A percentile compares a stretch with the other conserved stretches of the same genome.
Conservation (phyloP, 495 filamentous ascomycete genomes). For the Talaromyces stipitatus region DNA sequence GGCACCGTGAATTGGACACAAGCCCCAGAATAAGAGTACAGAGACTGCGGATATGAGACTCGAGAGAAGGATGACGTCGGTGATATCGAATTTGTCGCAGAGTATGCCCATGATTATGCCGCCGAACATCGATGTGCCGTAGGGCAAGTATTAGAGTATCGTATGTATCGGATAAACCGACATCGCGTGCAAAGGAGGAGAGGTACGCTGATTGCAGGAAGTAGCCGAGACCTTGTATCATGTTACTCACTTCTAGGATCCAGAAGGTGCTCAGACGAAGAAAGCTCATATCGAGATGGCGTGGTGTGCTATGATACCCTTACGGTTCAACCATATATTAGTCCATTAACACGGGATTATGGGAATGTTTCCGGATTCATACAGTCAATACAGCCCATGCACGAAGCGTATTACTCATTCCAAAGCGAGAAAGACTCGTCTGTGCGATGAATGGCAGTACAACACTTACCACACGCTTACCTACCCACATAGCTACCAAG, state of each 20-base stretch:
- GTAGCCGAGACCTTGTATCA: slow-evolving; percentile 56
- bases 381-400: slow-evolving; percentile 44
- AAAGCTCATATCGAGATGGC: slow-evolving; percentile 41
- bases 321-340: too few relatives aligned
- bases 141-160: slow-evolving; percentile 47
- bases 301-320: slow-evolving; percentile 18
- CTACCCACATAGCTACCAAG: slow-evolving; percentile 51
- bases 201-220: slow-evolving; percentile 63
- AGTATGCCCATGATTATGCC: slow-evolving; percentile 52
- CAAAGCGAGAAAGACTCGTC: slow-evolving; percentile 42
- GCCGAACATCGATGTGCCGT: slow-evolving; percentile 46
- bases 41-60: slow-evolving; percentile 50
- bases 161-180: slow-evolving; percentile 36
- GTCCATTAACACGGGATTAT: too few relatives aligned
- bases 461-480: slow-evolving; percentile 40
- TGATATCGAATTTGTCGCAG: slow-evolving; percentile 52
- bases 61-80: slow-evolving; percentile 51
- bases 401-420: slow-evolving; percentile 47
- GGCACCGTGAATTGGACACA: slow-evolving; percentile 35
- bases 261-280: slow-evolving; percentile 41
- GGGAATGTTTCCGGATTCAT: too few relatives aligned
- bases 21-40: slow-evolving; percentile 62
- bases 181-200: slow-evolving; percentile 46
- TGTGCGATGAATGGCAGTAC: slow-evolving; percentile 47
- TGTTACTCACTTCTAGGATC: slow-evolving; percentile 48